Percentiles rank a stretch among this genome's conserved stretches.
Evolutionary conservation across 306 rosid genomes (phyloP).

Genomic region (Albizia julibrissin): DNA sequence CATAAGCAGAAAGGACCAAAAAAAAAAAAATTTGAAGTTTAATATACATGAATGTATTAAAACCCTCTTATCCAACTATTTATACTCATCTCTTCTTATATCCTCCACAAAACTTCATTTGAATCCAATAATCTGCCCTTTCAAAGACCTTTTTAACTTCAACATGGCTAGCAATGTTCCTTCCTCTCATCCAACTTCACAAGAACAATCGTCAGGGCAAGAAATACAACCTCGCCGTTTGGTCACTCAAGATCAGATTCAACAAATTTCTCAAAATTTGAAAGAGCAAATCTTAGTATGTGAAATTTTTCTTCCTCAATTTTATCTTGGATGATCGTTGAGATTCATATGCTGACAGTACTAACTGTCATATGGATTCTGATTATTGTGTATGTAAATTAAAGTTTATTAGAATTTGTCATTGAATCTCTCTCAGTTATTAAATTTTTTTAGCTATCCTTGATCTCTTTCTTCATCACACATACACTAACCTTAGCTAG

Average conservation of each 20-base stretch:
- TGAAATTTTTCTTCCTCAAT: neutral
- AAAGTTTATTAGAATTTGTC: neutral
- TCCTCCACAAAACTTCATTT: neutral
- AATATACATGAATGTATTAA: neutral
- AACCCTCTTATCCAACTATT: neutral
- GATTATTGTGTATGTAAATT: neutral
- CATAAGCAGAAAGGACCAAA: neutral
- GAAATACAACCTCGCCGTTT: neutral
- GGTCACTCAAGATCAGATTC: neutral
- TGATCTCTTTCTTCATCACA: neutral
- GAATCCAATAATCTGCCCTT: neutral
- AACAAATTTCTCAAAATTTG: neutral
- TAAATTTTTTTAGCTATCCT: too few relatives aligned
- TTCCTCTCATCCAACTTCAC: neutral
- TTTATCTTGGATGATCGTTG: neutral
- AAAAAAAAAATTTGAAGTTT: neutral
- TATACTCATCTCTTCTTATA: neutral
- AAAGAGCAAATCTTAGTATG: neutral
- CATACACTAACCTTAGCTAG: neutral
- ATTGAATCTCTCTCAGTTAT: neutral
- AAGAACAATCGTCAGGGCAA: neutral
- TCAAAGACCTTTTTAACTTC: neutral
- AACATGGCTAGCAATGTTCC: neutral
- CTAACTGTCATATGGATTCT: neutral
- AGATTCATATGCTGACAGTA: neutral